Evolutionary conservation across 208 protist species (phyloP).

Genomic region (Leishmania braziliensis): DNA sequence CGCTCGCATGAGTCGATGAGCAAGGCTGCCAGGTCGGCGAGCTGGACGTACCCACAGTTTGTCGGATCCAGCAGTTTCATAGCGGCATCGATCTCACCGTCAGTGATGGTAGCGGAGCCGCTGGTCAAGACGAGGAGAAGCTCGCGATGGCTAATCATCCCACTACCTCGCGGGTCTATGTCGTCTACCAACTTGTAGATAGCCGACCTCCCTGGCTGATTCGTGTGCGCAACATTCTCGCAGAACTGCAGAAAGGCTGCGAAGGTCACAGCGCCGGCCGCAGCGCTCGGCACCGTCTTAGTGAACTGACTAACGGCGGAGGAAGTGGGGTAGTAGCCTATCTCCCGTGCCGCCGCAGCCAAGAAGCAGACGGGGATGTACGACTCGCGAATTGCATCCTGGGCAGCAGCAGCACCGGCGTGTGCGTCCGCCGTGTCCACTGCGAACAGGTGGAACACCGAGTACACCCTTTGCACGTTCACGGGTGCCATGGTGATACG

Average conservation of each 20-base stretch:
- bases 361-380: slow-evolving; percentile 53
- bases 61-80: slow-evolving; percentile 67
- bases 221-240: slow-evolving; percentile 40
- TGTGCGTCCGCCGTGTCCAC: slow-evolving; percentile 4
- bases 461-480: slow-evolving; percentile 24
- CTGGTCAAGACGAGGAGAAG: slow-evolving; percentile 41
- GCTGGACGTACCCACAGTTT: slow-evolving; percentile 19
- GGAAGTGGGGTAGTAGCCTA: slow-evolving; percentile 61
- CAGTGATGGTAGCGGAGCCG: slow-evolving; percentile 35
- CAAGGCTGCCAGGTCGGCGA: slow-evolving; percentile 22
- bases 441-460: slow-evolving; percentile 30
- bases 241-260: slow-evolving; percentile 63
- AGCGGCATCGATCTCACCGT: slow-evolving; percentile 56
- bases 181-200: slow-evolving; percentile 26
- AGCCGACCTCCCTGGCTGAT: slow-evolving; percentile 5
- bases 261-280: slow-evolving; percentile 38
- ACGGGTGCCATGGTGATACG: slow-evolving; percentile 24
- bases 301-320: slow-evolving; percentile 25
- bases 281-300: slow-evolving; percentile 22
- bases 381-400: slow-evolving; percentile 20
- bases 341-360: slow-evolving; percentile 42
- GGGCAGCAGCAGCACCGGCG: not conserved
- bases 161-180: slow-evolving; percentile 26
- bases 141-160: slow-evolving; percentile 38
- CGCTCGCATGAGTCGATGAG: slow-evolving; percentile 17